These are phyloP conservation scores for Echinochloa phyllopogon DNA, from an alignment of 176 grass and related monocot genomes.

Conservation along the genomic window DNA sequence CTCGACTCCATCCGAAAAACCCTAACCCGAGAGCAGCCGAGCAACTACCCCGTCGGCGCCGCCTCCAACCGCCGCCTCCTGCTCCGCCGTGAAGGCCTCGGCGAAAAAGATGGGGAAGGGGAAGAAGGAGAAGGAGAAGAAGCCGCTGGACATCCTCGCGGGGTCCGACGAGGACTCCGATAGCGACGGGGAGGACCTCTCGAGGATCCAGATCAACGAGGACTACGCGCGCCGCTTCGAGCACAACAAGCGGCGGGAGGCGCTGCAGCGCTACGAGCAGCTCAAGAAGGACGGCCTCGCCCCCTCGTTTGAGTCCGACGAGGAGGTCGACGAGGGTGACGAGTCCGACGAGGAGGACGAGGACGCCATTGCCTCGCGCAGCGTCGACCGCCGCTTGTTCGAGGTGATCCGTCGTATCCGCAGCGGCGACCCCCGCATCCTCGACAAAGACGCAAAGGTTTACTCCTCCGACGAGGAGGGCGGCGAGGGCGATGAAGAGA, in stretches of 20 bases:
- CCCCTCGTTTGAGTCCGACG: constrained; percentile 1
- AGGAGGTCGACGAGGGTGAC: not conserved
- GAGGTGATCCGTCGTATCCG: constrained; percentile 73
- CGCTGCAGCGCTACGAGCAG: constrained; percentile 61
- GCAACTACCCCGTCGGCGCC: not conserved
- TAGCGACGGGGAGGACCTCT: constrained; percentile 43
- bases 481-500: constrained; percentile 21
- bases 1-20: not conserved
- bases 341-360: constrained; percentile 40
- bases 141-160: constrained; percentile 37
- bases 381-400: constrained; percentile 59
- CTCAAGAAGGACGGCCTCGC: constrained; percentile 62
- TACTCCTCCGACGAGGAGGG: constrained; percentile 59
- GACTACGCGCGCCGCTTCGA: constrained; percentile 69
- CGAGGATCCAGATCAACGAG: constrained; percentile 78
- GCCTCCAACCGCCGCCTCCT: not conserved
- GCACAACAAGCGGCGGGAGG: constrained; percentile 90
- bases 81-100: not conserved
- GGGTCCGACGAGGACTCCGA: constrained; percentile 46
- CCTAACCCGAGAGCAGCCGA: constrained; percentile 23
- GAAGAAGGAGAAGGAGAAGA: not conserved
- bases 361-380: constrained; percentile 37
- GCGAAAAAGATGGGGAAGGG: constrained; percentile 5
- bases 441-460: constrained; percentile 60
- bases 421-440: constrained; percentile 61